These are phyloP conservation scores for Drechmeria coniospora DNA, from an alignment of 2,329 filamentous ascomycete species.

Conservation along the genomic window DNA sequence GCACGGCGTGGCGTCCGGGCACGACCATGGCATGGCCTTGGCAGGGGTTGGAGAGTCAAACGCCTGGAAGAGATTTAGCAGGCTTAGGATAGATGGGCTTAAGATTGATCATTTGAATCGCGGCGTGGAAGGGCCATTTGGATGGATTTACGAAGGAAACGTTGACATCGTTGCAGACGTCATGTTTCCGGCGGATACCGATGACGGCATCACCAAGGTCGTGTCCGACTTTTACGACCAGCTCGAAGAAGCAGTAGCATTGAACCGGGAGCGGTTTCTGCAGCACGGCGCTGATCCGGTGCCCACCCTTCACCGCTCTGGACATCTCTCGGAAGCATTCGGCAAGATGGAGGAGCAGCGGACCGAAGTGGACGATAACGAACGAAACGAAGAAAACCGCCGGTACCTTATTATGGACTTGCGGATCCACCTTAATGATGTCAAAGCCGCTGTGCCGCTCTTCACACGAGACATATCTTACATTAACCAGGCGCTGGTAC, in stretches of 20 bases:
- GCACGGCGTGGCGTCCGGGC: constrained; percentile 56
- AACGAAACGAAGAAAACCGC: constrained; percentile 39
- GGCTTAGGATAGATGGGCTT: constrained; percentile 80
- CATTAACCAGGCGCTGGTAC: constrained; percentile 86
- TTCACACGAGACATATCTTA: constrained; percentile 89
- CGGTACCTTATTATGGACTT: constrained; percentile 87
- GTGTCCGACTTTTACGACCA: constrained; percentile 96
- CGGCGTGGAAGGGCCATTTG: constrained; percentile 83
- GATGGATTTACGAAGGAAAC: constrained; percentile 94
- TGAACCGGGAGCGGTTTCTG: constrained; percentile 51
- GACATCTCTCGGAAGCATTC: constrained; percentile 17
- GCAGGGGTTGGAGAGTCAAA: constrained; percentile 46
- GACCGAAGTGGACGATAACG: constrained; percentile 4
- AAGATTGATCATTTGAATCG: constrained; percentile 94
- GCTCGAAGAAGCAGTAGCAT: constrained; percentile 79
- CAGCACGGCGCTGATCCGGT: constrained; percentile 26
- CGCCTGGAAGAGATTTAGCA: constrained; percentile 90
- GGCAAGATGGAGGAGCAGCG: constrained; percentile 4
- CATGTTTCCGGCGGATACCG: constrained; percentile 78
- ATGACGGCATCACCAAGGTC: constrained; percentile 82
- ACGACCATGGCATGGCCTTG: constrained; percentile 36
- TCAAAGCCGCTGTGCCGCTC: constrained; percentile 80
- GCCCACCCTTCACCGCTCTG: constrained; percentile 14
- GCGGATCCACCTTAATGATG: constrained; percentile 87
- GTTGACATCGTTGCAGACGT: constrained; percentile 94